phyloP scores from a whole-genome alignment of 257 asterid species.

The Solanum etuberosum region DNA sequence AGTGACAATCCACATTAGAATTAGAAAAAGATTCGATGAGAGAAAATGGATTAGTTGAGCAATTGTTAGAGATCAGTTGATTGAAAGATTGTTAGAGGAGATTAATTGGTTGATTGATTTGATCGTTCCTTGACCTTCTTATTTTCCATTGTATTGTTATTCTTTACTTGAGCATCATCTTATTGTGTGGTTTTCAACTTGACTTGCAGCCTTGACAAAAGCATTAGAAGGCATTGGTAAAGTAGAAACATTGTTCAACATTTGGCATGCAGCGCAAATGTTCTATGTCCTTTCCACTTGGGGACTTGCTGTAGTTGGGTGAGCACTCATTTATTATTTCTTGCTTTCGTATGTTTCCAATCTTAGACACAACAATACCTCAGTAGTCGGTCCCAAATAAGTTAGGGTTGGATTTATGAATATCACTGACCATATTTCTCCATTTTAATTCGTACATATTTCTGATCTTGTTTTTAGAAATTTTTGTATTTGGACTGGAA shows the following conservation, averaged over 20 bases:
- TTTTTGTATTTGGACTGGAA: neutral
- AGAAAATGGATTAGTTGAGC: neutral
- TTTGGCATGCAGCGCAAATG: slow-evolving; percentile 82
- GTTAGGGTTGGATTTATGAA: neutral
- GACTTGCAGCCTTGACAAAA: slow-evolving; percentile 54
- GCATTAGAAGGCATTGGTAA: slow-evolving; percentile 62
- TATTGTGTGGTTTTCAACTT: neutral
- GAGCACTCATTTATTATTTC: neutral
- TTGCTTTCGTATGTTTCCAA: neutral
- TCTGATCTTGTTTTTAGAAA: neutral
- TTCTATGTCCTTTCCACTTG: slow-evolving; percentile 76
- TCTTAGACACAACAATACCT: neutral
- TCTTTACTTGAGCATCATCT: neutral
- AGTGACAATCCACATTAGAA: neutral
- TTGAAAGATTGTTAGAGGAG: neutral
- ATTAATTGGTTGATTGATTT: neutral
- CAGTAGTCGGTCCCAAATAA: neutral
- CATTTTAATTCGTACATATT: neutral
- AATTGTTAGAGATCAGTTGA: neutral
- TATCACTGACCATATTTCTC: neutral
- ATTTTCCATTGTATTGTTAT: neutral
- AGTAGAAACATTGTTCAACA: slow-evolving; percentile 59
- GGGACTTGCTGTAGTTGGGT: slow-evolving; percentile 94
- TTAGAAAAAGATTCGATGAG: neutral
- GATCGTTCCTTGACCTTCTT: neutral